Conservation (phyloP, 202 grass and related monocot species). For the Miscanthus sacchariflorus region DNA sequence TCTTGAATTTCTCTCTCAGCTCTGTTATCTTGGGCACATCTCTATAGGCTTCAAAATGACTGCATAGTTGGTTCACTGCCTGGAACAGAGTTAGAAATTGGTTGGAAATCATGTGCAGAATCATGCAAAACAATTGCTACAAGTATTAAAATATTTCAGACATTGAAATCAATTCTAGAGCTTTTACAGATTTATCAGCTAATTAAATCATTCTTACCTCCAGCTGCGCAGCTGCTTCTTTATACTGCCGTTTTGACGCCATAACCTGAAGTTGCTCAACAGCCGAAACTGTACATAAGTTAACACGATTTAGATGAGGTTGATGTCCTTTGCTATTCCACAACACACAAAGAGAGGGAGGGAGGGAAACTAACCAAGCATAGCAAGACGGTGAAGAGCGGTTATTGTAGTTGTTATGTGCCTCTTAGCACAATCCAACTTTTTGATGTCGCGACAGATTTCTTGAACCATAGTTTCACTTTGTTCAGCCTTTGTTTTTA, state of each 20-base stretch:
- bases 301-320: slow-evolving; percentile 22
- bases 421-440: slow-evolving; percentile 95
- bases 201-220: slow-evolving; percentile 63
- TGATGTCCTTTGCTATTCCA: slow-evolving; percentile 17
- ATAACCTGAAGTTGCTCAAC: slow-evolving; percentile 99
- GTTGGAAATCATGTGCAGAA: background rate
- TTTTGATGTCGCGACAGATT: slow-evolving; percentile 98
- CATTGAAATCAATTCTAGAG: slow-evolving; percentile 22
- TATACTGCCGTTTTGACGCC: slow-evolving; percentile 98
- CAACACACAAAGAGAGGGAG: background rate
- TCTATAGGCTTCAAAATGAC: slow-evolving; percentile 98
- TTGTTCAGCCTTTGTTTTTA: slow-evolving; percentile 94
- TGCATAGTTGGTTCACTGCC: slow-evolving; percentile 98
- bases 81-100: slow-evolving; percentile 45
- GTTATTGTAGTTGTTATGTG: slow-evolving; percentile 99
- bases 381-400: slow-evolving; percentile 96
- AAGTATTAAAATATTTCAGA: slow-evolving; percentile 26
- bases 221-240: slow-evolving; percentile 95
- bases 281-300: slow-evolving; percentile 72
- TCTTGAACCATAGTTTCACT: slow-evolving; percentile 99
- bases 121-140: background rate
- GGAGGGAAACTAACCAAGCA: slow-evolving; percentile 74
- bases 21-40: slow-evolving; percentile 99
- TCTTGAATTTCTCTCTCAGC: slow-evolving; percentile 98
- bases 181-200: slow-evolving; percentile 18